These are phyloP conservation scores for Hydrangea macrophylla DNA, from an alignment of 148 eudicot species.

Conservation along the genomic window DNA sequence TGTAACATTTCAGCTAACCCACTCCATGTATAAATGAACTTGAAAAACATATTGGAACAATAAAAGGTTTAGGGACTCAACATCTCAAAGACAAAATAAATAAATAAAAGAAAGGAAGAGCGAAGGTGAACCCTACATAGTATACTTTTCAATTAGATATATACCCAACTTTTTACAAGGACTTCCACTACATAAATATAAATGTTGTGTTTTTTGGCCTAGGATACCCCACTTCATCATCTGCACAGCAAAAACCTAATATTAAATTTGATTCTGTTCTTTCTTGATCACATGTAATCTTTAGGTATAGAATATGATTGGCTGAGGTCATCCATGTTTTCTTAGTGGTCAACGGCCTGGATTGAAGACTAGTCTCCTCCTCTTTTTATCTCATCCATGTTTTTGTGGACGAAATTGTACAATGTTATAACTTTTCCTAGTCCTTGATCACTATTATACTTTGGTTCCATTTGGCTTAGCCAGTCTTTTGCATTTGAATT, in stretches of 20 bases:
- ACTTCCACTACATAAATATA: slow-evolving; percentile 11
- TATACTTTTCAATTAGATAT: neutral
- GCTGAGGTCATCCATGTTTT: no score
- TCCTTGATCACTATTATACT: no score
- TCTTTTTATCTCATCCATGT: no score
- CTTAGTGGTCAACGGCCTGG: no score
- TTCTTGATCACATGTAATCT: no score
- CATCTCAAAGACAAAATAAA: neutral
- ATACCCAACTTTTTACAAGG: slow-evolving; percentile 13
- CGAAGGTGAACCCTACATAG: neutral
- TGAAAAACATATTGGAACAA: neutral
- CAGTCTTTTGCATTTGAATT: no score
- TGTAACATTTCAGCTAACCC: neutral
- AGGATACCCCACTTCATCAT: slow-evolving; percentile 1
- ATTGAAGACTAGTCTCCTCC: no score
- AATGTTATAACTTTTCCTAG: no score
- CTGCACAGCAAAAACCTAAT: neutral
- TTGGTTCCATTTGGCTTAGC: no score
- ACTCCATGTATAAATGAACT: neutral
- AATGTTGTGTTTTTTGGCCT: neutral
- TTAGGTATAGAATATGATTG: no score
- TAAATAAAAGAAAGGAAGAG: neutral
- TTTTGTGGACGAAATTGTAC: no score
- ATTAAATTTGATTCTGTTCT: neutral
- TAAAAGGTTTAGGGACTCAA: neutral